These are phyloP conservation scores for Zelonia costaricensis DNA, from an alignment of 208 protist genomes.

Conservation along the genomic window DNA sequence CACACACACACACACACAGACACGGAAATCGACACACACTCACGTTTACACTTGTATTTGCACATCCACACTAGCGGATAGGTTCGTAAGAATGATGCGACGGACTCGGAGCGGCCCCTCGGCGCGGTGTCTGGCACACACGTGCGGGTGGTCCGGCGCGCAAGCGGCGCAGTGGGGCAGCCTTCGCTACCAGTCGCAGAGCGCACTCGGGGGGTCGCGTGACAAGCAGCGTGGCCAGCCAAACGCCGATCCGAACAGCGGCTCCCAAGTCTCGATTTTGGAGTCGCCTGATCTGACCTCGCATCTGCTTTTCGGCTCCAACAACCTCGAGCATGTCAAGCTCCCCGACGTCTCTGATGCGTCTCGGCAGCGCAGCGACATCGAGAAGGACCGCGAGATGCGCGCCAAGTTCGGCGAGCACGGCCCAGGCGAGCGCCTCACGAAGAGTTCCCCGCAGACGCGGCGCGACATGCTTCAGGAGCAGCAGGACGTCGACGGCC, in stretches of 20 bases:
- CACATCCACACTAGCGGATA: neutral
- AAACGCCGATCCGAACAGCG: conserved; percentile 72
- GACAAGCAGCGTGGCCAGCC: conserved; percentile 68
- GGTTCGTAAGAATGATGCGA: conserved; percentile 19
- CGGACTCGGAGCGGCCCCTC: conserved; percentile 6
- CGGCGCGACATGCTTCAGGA: conserved; percentile 84
- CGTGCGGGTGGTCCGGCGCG: neutral
- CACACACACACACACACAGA: neutral
- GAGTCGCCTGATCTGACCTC: conserved; percentile 79
- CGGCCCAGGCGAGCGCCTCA: conserved; percentile 81
- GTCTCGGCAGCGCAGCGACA: conserved; percentile 56
- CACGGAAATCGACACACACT: too few species aligned
- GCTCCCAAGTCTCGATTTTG: conserved; percentile 73
- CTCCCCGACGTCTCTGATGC: conserved; percentile 66
- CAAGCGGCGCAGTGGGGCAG: conserved; percentile 12
- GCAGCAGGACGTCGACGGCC: conserved; percentile 88
- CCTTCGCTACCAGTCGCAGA: conserved; percentile 35
- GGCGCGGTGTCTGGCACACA: conserved; percentile 6
- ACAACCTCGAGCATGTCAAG: conserved; percentile 75
- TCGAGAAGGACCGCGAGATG: conserved; percentile 84
- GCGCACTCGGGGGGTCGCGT: conserved; percentile 53
- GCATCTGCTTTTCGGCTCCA: conserved; percentile 78
- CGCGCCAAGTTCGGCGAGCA: conserved; percentile 62
- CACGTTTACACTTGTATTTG: neutral
- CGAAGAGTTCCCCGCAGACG: conserved; percentile 69